Evolutionary conservation across 352 stramenopile genomes (phyloP).

Genomic region (Globisporangium barbulae): DNA sequence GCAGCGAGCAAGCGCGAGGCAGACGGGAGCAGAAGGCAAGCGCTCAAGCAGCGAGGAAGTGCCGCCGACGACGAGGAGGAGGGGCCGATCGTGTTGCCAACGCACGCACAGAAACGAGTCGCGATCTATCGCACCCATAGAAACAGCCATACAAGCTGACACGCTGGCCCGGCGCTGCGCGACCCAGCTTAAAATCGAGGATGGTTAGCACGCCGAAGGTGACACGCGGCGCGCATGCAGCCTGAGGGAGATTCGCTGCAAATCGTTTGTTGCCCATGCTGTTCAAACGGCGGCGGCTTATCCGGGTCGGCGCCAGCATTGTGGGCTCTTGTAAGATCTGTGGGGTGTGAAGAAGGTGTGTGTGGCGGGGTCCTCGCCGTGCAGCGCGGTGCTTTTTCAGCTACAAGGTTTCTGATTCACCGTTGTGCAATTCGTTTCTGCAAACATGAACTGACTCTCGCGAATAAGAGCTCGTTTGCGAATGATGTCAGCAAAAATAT

Average conservation of each 20-base stretch:
- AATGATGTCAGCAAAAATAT: too few relatives aligned
- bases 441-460: too few relatives aligned
- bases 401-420: too few relatives aligned
- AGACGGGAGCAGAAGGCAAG: not conserved
- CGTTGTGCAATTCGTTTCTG: too few relatives aligned
- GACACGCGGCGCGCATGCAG: not conserved
- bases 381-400: too few relatives aligned
- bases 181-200: not conserved
- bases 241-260: not conserved
- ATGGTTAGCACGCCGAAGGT: not conserved
- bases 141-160: slow-evolving; percentile 8
- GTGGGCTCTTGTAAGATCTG: too few relatives aligned
- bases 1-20: not conserved
- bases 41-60: not conserved
- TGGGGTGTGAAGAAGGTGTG: too few relatives aligned
- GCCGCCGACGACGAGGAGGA: not conserved
- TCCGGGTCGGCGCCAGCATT: too few relatives aligned
- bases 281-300: too few relatives aligned
- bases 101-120: slow-evolving; percentile 4
- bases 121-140: not conserved
- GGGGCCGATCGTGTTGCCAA: not conserved
- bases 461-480: too few relatives aligned
- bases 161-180: slow-evolving; percentile 5
- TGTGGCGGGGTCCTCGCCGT: too few relatives aligned
- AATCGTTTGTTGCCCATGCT: not conserved